These are phyloP conservation scores for Senna siamea DNA, from an alignment of 306 rosid genomes.

Conservation along the genomic window DNA sequence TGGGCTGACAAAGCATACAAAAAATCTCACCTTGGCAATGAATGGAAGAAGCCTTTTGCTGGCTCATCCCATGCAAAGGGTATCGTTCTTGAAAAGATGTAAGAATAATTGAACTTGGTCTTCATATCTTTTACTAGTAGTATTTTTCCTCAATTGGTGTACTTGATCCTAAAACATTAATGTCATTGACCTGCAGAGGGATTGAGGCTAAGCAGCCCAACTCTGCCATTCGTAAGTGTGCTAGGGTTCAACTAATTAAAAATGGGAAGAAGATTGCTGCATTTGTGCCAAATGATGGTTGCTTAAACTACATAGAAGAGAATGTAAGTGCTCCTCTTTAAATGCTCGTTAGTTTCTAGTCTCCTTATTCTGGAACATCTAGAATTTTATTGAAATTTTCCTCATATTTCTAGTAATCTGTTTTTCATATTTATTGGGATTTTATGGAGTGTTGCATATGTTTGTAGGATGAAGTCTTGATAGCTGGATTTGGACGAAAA, in stretches of 20 bases:
- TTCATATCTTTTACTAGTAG: background rate
- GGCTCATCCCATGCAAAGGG: constrained; percentile 91
- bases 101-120: constrained; percentile 16
- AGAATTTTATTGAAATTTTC: background rate
- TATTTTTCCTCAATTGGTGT: background rate
- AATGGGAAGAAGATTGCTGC: constrained; percentile 92
- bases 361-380: background rate
- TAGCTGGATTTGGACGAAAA: constrained; percentile 79
- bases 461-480: constrained; percentile 81
- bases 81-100: constrained; percentile 87
- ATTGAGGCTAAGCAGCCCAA: constrained; percentile 93
- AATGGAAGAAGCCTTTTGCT: constrained; percentile 90
- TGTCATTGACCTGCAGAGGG: constrained; percentile 53
- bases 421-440: background rate
- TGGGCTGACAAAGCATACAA: constrained; percentile 85
- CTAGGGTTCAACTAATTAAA: constrained; percentile 81
- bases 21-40: constrained; percentile 82
- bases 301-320: constrained; percentile 77
- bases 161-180: background rate
- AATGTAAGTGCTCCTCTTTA: constrained; percentile 50
- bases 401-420: background rate
- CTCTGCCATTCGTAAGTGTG: constrained; percentile 90
- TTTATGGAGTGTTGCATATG: background rate
- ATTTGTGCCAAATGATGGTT: constrained; percentile 85
- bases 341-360: background rate